Evolutionary conservation across 495 filamentous ascomycete species (phyloP), one percentile per base, ranked within the genome.

Genomic region (Tuber umbilicatum): DNA sequence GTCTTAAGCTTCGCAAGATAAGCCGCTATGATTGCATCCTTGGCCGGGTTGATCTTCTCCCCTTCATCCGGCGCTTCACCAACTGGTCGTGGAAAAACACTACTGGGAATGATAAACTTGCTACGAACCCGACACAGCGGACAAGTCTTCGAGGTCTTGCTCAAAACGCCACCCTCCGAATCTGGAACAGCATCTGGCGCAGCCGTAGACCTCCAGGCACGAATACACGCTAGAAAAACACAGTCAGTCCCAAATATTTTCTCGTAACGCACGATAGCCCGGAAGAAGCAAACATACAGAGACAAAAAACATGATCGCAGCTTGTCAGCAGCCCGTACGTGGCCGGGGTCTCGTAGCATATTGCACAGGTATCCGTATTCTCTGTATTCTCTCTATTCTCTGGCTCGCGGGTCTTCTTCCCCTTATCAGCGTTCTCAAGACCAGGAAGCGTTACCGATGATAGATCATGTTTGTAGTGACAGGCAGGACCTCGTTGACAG

Each of bases 231-330:
- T 81, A 5, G 55, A 64, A 64, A 64, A 35, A 64, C 55, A 35
- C 27, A 12, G 27, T 64, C 55, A 64, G 55, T 35, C 14, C 27
- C 27, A 27, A 43, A 27, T 35, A 69, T 40, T 50, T 67, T 27
- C 35, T 71, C 40, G 64, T 79, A 41, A 79, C 45, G 39, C 39
- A 45, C 31, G n/a, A 23, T 70, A 23, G 23, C 35, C n/a, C 68
- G 12, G 19, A 31, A 40, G 47, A 75, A 50, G 31, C n/a, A 17
- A 68, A 74, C 73, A 10, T 80, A 83, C 81, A 39, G 39, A 83
- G 81, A 45, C 81, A 83, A 50, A 83, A 83, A 23, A 81, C 77
- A 68, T 83, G 81, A 41, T 81, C 75, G 72, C 81, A 83, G 68
- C 76, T 82, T 17, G 79, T 77, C 73, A 83, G 71, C 31, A 83